Evolutionary conservation across 768 basidiomycete genomes (phyloP).

Genomic region (Lactifluus hygrophoroides): DNA sequence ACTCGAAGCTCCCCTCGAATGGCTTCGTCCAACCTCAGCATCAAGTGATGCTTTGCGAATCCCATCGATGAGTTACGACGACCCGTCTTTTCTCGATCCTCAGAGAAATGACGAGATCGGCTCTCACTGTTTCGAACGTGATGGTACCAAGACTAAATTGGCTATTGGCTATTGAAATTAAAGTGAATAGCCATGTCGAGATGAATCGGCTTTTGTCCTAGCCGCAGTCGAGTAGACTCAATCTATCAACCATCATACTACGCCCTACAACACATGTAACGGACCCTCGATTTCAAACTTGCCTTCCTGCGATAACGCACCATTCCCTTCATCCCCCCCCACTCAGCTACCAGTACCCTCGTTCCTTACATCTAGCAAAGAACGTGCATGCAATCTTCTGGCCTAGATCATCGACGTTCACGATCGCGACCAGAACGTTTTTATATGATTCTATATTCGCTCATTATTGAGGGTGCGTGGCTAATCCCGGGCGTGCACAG

Average conservation of each 20-base stretch:
- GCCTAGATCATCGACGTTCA: not conserved
- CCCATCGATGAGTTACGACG: not conserved
- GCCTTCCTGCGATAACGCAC: not conserved
- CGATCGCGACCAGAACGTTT: constrained; percentile 6
- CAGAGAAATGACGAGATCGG: not conserved
- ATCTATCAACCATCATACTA: not conserved
- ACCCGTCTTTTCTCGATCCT: not conserved
- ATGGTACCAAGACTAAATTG: not conserved
- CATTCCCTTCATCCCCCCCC: not conserved
- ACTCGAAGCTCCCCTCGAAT: not conserved
- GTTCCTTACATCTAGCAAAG: constrained; percentile 2
- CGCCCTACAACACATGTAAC: not conserved
- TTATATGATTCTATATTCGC: not conserved
- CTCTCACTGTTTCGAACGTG: not conserved
- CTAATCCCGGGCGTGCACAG: not conserved
- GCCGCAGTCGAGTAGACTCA: not conserved
- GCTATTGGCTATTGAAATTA: constrained; percentile 2
- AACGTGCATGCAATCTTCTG: constrained; percentile 1
- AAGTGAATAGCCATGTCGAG: not conserved
- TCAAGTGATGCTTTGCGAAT: not conserved
- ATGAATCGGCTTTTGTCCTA: not conserved
- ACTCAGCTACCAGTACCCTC: constrained; percentile 1
- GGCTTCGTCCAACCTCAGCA: not conserved
- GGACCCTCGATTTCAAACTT: constrained; percentile 12
- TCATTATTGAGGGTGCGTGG: not conserved